Conservation (phyloP, 2,329 filamentous ascomycete species). For the Amauroascus verrucosus region DNA sequence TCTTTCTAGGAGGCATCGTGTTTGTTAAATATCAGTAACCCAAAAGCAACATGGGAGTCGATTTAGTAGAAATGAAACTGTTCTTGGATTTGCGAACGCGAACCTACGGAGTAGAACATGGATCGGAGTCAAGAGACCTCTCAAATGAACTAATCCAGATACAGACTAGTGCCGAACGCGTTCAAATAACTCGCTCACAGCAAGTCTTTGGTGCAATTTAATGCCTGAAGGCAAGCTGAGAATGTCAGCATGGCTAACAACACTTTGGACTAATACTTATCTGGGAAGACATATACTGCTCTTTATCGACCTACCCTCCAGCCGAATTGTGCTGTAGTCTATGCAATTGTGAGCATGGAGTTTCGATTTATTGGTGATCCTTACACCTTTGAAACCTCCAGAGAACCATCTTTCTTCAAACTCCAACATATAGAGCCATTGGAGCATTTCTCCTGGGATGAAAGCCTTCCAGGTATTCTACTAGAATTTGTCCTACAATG, state of each 20-base stretch:
- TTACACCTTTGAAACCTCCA: constrained; percentile 28
- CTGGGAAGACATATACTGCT: not conserved
- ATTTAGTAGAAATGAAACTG: not conserved
- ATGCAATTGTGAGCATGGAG: constrained; percentile 15
- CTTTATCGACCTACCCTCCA: not conserved
- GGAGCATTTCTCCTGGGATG: constrained; percentile 29
- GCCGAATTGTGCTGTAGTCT: not conserved
- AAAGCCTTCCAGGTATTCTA: constrained; percentile 25
- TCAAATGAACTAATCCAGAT: not conserved
- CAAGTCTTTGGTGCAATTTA: too few species aligned
- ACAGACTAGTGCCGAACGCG: not conserved
- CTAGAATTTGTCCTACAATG: not conserved
- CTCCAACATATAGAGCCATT: constrained; percentile 30
- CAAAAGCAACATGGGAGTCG: too few species aligned
- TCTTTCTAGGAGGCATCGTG: constrained; percentile 48
- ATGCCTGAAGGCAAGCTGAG: too few species aligned
- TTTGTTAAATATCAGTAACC: not conserved
- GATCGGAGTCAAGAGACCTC: not conserved
- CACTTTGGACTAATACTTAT: not conserved
- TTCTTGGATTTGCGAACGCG: not conserved
- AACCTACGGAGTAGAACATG: not conserved
- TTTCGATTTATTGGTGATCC: constrained; percentile 11
- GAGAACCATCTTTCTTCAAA: constrained; percentile 32
- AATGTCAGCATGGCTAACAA: not conserved
- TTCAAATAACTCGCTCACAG: too few species aligned